A percentile compares a stretch with the other conserved stretches of the same genome.
Evolutionary conservation across 805 yeast genomes (phyloP).

Genomic region (Candida gorgasii): DNA sequence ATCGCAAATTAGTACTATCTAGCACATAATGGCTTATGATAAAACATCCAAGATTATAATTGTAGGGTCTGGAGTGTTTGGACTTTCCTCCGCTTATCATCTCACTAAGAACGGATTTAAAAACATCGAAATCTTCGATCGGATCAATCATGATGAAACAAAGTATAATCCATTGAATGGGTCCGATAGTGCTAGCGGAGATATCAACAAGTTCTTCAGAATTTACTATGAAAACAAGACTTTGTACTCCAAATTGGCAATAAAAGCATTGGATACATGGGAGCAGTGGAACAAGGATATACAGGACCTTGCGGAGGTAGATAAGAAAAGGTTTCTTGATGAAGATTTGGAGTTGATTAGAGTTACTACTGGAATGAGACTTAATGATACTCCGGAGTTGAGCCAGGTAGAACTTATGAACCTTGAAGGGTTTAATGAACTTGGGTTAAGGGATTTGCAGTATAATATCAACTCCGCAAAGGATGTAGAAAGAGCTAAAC

Average conservation of each 20-base stretch:
- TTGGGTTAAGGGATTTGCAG: conserved; percentile 26
- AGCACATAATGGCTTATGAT: too few relatives aligned
- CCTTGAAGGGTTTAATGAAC: conserved; percentile 22
- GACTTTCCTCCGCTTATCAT: conserved; percentile 48
- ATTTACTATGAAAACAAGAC: conserved; percentile 11
- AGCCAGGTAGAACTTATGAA: conserved; percentile 20
- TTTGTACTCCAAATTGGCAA: conserved; percentile 9
- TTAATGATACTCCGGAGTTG: conserved; percentile 21
- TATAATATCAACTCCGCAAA: conserved; percentile 26
- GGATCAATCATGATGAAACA: conserved; percentile 15
- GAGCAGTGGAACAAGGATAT: conserved; percentile 24
- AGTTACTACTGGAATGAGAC: conserved; percentile 26
- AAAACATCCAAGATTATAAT: conserved; percentile 29
- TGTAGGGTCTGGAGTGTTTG: conserved; percentile 56
- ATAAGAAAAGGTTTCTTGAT: conserved; percentile 5
- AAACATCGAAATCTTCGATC: conserved; percentile 29
- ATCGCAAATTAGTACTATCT: too few relatives aligned
- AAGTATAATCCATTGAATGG: conserved; percentile 8
- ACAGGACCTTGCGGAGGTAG: conserved; percentile 9
- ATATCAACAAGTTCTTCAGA: conserved; percentile 11
- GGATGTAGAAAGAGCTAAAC: conserved; percentile 31
- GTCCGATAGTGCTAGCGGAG: conserved; percentile 9
- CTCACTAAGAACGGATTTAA: conserved; percentile 34
- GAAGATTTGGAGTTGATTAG: conserved; percentile 23
- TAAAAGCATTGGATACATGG: conserved; percentile 8